Evolutionary conservation across 306 rosid genomes (phyloP).

Genomic region (Cucurbita moschata): DNA sequence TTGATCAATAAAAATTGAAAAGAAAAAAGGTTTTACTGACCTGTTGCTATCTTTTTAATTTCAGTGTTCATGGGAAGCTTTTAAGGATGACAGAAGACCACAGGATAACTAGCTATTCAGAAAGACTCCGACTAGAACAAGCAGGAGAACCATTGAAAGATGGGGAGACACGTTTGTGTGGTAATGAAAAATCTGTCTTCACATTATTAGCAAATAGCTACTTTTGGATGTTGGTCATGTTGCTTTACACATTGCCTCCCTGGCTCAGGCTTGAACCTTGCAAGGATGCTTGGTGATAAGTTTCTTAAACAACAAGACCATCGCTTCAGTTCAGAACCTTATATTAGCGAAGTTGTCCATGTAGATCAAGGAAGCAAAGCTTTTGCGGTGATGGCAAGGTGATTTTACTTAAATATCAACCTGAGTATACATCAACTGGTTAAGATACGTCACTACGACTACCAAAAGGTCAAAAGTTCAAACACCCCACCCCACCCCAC

Average conservation of each 20-base stretch:
- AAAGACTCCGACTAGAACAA: conserved; percentile 63
- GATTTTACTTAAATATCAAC: conserved; percentile 5
- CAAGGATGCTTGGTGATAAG: conserved; percentile 96
- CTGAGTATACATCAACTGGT: neutral
- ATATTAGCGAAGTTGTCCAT: conserved; percentile 56
- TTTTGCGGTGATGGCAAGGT: conserved; percentile 88
- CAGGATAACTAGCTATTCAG: conserved; percentile 50
- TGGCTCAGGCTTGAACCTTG: conserved; percentile 79
- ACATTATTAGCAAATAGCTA: neutral
- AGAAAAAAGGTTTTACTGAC: neutral
- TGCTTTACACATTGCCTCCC: conserved; percentile 15
- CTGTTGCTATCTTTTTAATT: conserved; percentile 10
- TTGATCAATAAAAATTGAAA: too few species aligned
- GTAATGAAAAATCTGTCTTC: conserved; percentile 22
- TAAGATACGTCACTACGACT: too few species aligned
- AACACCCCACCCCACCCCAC: too few species aligned
- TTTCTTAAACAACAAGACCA: conserved; percentile 89
- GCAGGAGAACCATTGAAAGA: conserved; percentile 75
- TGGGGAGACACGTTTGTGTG: conserved; percentile 81
- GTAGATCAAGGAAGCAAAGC: conserved; percentile 41
- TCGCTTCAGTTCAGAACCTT: conserved; percentile 89
- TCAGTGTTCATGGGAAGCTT: conserved; percentile 63
- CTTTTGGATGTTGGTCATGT: neutral
- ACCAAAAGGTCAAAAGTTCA: neutral
- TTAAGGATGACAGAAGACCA: conserved; percentile 87